A percentile compares a stretch with the other conserved stretches of the same genome.
phyloP scores from a whole-genome alignment of 805 yeast species.

The Pichia paraexigua region DNA sequence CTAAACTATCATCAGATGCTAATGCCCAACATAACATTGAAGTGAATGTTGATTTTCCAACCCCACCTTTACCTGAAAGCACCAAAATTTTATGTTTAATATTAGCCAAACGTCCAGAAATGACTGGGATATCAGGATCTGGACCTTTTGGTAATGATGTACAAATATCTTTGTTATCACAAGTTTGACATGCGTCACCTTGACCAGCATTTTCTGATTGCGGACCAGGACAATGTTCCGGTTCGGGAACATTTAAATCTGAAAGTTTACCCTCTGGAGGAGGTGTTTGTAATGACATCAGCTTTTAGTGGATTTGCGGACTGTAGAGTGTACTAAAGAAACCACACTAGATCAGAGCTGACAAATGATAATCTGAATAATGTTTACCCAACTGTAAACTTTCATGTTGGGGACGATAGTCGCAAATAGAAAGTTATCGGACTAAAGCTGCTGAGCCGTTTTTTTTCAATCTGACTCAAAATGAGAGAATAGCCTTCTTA shows the following conservation, averaged over 20 bases:
- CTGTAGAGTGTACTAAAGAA: neutral
- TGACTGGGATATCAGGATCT: constrained; percentile 82
- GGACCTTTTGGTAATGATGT: constrained; percentile 82
- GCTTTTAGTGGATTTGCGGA: neutral
- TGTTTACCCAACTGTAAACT: neutral
- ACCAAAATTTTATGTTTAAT: constrained; percentile 73
- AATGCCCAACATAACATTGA: constrained; percentile 96
- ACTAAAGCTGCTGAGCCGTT: neutral
- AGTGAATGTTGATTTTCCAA: constrained; percentile 94
- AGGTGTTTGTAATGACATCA: neutral
- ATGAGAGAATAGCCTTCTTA: too few species aligned
- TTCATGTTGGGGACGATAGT: neutral
- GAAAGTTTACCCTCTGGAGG: constrained; percentile 2
- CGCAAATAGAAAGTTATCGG: neutral
- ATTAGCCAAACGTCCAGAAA: constrained; percentile 55
- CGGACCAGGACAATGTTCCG: constrained; percentile 98
- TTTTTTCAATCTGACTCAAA: too few species aligned
- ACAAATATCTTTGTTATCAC: constrained; percentile 90
- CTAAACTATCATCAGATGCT: constrained; percentile 71
- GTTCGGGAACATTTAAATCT: constrained; percentile 59
- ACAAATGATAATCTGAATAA: neutral
- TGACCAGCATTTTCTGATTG: constrained; percentile 91
- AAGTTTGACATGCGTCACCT: constrained; percentile 89
- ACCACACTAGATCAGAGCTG: neutral
- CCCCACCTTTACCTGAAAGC: constrained; percentile 87